Conservation (phyloP, 2,329 filamentous ascomycete genomes). For the Claviceps arundinis region DNA sequence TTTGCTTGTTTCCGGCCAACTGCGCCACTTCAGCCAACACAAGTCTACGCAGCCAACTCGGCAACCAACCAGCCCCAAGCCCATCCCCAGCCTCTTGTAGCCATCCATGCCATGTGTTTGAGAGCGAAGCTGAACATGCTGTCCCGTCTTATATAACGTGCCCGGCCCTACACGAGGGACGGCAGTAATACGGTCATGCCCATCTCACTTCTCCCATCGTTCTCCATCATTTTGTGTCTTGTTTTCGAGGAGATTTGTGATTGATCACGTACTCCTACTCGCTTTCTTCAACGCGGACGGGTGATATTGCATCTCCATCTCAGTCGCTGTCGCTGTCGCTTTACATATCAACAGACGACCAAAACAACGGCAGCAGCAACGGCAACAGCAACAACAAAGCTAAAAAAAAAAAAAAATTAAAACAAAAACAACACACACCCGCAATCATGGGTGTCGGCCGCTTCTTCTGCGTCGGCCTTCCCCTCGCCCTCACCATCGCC, state of each 20-base stretch:
- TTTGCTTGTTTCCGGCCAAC: background rate
- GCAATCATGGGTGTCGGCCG: conserved; percentile 52
- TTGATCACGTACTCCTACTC: background rate
- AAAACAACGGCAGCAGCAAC: conserved; percentile 4
- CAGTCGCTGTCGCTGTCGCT: background rate
- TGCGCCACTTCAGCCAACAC: conserved; percentile 4
- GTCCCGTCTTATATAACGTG: too few relatives aligned
- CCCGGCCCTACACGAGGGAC: too few relatives aligned
- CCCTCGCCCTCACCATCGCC: conserved; percentile 67
- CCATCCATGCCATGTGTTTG: too few relatives aligned
- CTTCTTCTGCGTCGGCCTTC: conserved; percentile 75
- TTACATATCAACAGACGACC: too few relatives aligned
- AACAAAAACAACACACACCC: conserved; percentile 8
- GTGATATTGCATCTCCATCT: background rate
- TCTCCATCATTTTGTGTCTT: background rate
- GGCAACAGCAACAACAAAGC: background rate
- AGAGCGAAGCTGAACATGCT: background rate
- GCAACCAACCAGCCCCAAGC: background rate
- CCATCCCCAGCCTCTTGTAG: background rate
- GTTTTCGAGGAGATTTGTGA: background rate
- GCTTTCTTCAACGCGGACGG: background rate
- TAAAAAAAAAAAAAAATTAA: too few relatives aligned
- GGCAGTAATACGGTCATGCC: too few relatives aligned
- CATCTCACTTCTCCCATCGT: too few relatives aligned
- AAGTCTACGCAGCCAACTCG: background rate